Evolutionary conservation across 1,284 basidiomycete species (phyloP).

Genomic region (Apiotrichum sp.): DNA sequence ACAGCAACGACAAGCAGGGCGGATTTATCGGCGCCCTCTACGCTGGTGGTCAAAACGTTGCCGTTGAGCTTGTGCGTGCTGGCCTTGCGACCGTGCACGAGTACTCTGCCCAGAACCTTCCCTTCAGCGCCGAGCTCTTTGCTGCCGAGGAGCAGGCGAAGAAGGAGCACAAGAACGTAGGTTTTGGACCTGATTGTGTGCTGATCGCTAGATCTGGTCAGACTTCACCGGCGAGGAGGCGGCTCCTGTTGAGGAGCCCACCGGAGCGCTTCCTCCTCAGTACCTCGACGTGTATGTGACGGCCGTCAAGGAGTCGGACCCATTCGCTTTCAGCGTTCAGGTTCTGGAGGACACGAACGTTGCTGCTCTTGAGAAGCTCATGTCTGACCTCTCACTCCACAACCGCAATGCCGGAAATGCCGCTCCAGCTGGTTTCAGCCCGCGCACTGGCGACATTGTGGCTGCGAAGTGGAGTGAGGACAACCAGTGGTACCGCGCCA

Average conservation of each 20-base stretch:
- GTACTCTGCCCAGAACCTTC: conserved; percentile 74
- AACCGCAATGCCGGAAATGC: conserved; percentile 60
- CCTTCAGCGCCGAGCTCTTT: conserved; percentile 71
- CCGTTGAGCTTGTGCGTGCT: conserved; percentile 72
- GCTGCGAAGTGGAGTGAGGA: conserved; percentile 63
- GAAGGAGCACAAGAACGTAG: conserved; percentile 65
- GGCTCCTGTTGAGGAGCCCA: conserved; percentile 42
- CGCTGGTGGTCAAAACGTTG: conserved; percentile 71
- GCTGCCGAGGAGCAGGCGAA: conserved; percentile 83
- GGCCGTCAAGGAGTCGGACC: conserved; percentile 69
- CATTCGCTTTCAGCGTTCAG: conserved; percentile 87
- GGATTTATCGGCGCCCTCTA: conserved; percentile 91
- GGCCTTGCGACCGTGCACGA: conserved; percentile 72
- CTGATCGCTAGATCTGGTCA: conserved; percentile 63
- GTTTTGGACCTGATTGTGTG: conserved; percentile 25
- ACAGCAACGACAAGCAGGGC: conserved; percentile 85
- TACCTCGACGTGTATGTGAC: conserved; percentile 90
- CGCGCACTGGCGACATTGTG: conserved; percentile 78
- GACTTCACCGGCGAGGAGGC: conserved; percentile 64
- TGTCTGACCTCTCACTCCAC: conserved; percentile 83
- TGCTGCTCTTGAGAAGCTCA: conserved; percentile 81
- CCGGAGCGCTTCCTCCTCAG: conserved; percentile 62
- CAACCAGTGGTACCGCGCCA: conserved; percentile 89
- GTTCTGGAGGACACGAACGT: conserved; percentile 77
- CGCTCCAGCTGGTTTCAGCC: conserved; percentile 61